These are phyloP conservation scores for Dovyalis caffra DNA, from an alignment of 345 rosid genomes.

Conservation along the genomic window DNA sequence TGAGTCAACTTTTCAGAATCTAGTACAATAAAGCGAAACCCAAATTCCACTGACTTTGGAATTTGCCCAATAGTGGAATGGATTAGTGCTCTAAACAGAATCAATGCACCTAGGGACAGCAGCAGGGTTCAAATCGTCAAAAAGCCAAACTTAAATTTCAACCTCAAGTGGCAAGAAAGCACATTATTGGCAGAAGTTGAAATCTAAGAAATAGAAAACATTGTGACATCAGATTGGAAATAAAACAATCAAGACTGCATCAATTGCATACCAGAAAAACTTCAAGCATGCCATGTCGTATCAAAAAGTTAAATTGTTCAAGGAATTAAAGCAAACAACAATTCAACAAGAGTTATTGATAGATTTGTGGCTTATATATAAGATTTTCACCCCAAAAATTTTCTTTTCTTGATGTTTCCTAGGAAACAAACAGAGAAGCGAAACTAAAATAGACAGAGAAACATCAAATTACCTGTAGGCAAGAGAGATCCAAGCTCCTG, in stretches of 20 bases:
- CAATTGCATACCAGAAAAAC: neutral
- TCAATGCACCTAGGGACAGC: neutral
- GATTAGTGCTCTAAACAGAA: neutral
- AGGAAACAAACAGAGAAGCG: neutral
- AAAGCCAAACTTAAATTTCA: neutral
- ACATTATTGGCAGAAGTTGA: neutral
- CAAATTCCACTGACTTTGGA: neutral
- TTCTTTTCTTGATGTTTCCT: neutral
- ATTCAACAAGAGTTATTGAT: neutral
- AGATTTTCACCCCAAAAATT: too few relatives aligned
- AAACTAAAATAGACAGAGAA: neutral
- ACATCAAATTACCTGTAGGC: slow-evolving; percentile 45
- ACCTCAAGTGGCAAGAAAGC: neutral
- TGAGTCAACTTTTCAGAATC: neutral
- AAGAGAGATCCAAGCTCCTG: slow-evolving; percentile 61
- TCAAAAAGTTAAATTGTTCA: neutral
- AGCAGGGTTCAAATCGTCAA: neutral
- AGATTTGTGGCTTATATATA: too few relatives aligned
- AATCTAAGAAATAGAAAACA: neutral
- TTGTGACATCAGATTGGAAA: neutral
- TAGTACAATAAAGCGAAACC: neutral
- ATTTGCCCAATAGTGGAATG: neutral
- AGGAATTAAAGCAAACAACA: neutral
- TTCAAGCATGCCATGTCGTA: neutral
- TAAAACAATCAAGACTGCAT: neutral